These are phyloP conservation scores for Trametes cingulata DNA, from an alignment of 768 basidiomycete genomes.

Conservation along the genomic window DNA sequence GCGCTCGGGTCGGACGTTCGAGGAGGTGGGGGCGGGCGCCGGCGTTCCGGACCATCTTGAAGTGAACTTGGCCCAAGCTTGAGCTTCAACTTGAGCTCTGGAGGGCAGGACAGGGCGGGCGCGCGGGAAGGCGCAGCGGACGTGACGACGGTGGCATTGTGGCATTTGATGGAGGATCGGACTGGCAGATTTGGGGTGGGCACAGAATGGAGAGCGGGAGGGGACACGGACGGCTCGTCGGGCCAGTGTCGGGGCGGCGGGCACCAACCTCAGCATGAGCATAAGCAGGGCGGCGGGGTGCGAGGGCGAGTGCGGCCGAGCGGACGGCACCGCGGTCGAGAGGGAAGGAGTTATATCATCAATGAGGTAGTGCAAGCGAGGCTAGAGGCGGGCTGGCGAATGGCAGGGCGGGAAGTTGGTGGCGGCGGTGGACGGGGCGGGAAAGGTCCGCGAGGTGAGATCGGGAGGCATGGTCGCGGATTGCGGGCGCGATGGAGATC, in stretches of 20 bases:
- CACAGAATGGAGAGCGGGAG: not conserved
- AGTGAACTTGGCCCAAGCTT: too few species aligned
- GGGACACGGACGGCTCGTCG: too few species aligned
- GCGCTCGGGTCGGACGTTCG: not conserved
- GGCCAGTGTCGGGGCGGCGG: not conserved
- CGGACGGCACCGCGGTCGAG: not conserved
- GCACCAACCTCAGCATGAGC: not conserved
- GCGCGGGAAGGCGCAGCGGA: not conserved
- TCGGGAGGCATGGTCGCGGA: constrained; percentile 8
- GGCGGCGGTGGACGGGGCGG: constrained; percentile 4
- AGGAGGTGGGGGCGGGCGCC: not conserved
- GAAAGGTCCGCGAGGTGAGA: constrained; percentile 11
- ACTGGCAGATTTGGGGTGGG: constrained; percentile 5
- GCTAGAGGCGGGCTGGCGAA: not conserved
- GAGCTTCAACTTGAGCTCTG: too few species aligned
- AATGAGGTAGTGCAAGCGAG: not conserved
- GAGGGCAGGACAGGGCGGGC: not conserved
- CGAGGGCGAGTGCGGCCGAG: not conserved
- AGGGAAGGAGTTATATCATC: not conserved
- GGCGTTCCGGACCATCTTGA: not conserved
- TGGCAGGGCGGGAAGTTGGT: not conserved
- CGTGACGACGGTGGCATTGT: constrained; percentile 18
- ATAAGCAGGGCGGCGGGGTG: not conserved
- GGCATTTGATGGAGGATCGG: not conserved
- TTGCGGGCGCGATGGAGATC: constrained; percentile 2